Evolutionary conservation across 2,329 filamentous ascomycete species (phyloP).

Genomic region (Dactylellina drechsleri): DNA sequence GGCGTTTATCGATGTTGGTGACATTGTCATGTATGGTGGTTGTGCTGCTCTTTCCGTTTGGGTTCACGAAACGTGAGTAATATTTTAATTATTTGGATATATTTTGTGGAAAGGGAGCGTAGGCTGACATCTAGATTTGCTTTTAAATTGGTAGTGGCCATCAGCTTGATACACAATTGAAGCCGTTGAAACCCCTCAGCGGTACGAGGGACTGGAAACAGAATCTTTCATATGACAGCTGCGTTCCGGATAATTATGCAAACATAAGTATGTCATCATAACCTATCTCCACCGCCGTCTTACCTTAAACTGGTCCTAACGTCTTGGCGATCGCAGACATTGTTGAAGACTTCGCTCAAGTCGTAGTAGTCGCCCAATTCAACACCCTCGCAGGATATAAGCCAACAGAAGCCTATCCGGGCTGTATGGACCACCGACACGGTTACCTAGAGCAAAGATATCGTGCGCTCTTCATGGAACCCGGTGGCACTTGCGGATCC

Average conservation of each 20-base stretch:
- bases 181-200: conserved; percentile 31
- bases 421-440: conserved; percentile 50
- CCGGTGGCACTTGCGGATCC: conserved; percentile 27
- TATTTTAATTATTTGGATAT: neutral
- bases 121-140: conserved; percentile 7
- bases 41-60: conserved; percentile 32
- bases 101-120: neutral
- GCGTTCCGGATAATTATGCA: conserved; percentile 49
- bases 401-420: conserved; percentile 34
- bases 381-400: conserved; percentile 47
- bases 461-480: conserved; percentile 20
- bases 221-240: conserved; percentile 38
- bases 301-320: neutral
- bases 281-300: neutral
- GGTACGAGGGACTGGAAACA: conserved; percentile 28
- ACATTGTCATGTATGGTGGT: conserved; percentile 37
- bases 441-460: conserved; percentile 34
- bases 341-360: conserved; percentile 52
- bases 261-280: conserved; percentile 39
- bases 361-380: conserved; percentile 43
- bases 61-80: conserved; percentile 47
- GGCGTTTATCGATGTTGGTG: conserved; percentile 31
- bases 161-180: conserved; percentile 38
- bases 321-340: conserved; percentile 15
- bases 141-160: conserved; percentile 33